Percentiles rank a stretch among this genome's conserved stretches.
These are phyloP conservation scores for Blastobotrys arbuscula DNA, from an alignment of 1,139 yeast species.

Conservation along the genomic window DNA sequence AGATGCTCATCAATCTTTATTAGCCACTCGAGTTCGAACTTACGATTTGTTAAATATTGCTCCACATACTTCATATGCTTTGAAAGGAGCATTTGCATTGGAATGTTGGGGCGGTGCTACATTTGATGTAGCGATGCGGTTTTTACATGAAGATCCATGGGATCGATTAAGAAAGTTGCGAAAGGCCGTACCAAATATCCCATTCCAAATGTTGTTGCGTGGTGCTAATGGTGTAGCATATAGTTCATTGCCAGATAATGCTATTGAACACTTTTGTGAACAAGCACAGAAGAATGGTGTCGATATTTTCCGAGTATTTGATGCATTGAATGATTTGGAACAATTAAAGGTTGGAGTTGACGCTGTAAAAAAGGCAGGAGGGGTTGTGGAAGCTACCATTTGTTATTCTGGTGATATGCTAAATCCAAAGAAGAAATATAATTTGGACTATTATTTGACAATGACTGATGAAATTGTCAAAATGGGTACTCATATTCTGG, in stretches of 20 bases:
- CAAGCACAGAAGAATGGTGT: slow-evolving; percentile 96
- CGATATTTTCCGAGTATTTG: slow-evolving; percentile 95
- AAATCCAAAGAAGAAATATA: slow-evolving; percentile 90
- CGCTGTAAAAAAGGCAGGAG: slow-evolving; percentile 97
- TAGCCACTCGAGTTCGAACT: slow-evolving; percentile 97
- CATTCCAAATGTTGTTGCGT: slow-evolving; percentile 97
- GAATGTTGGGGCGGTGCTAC: slow-evolving; percentile 99
- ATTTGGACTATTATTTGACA: slow-evolving; percentile 77
- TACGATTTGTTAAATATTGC: slow-evolving; percentile 88
- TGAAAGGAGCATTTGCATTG: slow-evolving; percentile 84
- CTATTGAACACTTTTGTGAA: slow-evolving; percentile 90
- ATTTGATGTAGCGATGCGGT: slow-evolving; percentile 97
- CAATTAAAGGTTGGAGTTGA: slow-evolving; percentile 96
- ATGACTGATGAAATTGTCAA: slow-evolving; percentile 79
- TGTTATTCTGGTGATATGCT: slow-evolving; percentile 99
- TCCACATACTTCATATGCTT: slow-evolving; percentile 86
- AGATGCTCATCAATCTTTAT: slow-evolving; percentile 98
- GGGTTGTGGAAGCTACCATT: slow-evolving; percentile 96
- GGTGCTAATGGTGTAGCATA: slow-evolving; percentile 99
- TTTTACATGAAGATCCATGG: slow-evolving; percentile 99
- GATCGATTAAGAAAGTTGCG: slow-evolving; percentile 84
- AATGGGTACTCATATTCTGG: slow-evolving; percentile 95
- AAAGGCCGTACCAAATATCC: slow-evolving; percentile 91
- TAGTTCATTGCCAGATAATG: slow-evolving; percentile 95
- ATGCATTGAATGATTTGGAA: slow-evolving; percentile 92